Evolutionary conservation across 129 eudicot species (phyloP), one percentile per base, ranked within the genome.

Genomic region (Saussurea involucrata): DNA sequence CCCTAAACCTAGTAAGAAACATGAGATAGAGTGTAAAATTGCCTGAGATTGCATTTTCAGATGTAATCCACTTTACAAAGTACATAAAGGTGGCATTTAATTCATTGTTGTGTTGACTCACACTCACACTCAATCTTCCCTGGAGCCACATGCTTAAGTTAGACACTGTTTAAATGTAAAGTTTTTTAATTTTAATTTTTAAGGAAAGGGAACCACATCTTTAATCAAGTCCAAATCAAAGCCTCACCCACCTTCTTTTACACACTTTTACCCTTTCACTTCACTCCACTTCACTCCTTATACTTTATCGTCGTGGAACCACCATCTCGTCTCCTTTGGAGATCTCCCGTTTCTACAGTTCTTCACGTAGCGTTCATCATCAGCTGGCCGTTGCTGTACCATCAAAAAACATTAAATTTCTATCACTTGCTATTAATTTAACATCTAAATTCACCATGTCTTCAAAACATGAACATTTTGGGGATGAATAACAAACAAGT

Each of bases 301-400:
- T 58, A 87, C 98, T 86, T 94, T 91, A 80, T 94, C 97, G 10
- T 94, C 98, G 69, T 94, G 98, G 84, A 94, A 94, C 98, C 98
- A 94, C 98, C 98, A 94, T 82, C 97, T 91, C 15, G 98, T 94
- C 85, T 94, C 98, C 86, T 94, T 94, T 0, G 98, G 98, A 76
- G 97, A 94, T 82, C 98, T 87, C 3, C 98, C 98, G 10, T 93
- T 93, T 73, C 83, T 88, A 76, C 98, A 94, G 77, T 91, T 94
- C 92, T 86, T 94, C 86, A 94, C 97, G 8, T 94, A 94, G 22
- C 98, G 90, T 72, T 91, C 97, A 66, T 94, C 93, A 72, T 94
- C 98, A 9, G 89, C 87, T 2, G 98, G 98, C 2, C 90, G 91
- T 89, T 91, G 90, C 97, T 94, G 98, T 73, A 63, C 12, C 42